Conservation (phyloP, 768 basidiomycete genomes). For the Crepidotus variabilis region DNA sequence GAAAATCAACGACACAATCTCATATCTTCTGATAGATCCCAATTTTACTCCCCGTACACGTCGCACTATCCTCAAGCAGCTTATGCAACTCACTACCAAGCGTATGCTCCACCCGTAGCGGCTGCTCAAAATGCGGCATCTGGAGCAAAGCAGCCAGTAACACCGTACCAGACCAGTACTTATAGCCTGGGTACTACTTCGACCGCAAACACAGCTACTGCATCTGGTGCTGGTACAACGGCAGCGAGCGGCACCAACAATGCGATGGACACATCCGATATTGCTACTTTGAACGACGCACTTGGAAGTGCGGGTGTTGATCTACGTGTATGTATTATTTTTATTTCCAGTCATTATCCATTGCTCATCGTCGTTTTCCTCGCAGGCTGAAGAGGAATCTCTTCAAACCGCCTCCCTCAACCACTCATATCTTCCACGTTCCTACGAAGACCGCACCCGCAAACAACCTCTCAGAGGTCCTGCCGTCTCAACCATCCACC, state of each 20-base stretch:
- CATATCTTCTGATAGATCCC: slow-evolving; percentile 29
- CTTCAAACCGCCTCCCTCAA: slow-evolving; percentile 64
- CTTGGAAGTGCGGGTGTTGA: slow-evolving; percentile 86
- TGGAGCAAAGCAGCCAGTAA: background rate
- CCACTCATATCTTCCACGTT: slow-evolving; percentile 20
- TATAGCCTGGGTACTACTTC: slow-evolving; percentile 9
- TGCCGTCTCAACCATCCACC: slow-evolving; percentile 61
- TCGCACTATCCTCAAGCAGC: slow-evolving; percentile 42
- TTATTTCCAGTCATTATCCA: background rate
- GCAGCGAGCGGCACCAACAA: slow-evolving; percentile 21
- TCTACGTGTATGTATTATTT: slow-evolving; percentile 51
- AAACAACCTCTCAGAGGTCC: slow-evolving; percentile 66
- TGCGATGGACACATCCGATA: slow-evolving; percentile 61
- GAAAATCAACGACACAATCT: slow-evolving; percentile 5
- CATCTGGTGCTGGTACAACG: slow-evolving; percentile 14
- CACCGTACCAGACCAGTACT: slow-evolving; percentile 19
- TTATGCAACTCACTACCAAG: slow-evolving; percentile 44
- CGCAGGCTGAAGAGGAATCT: slow-evolving; percentile 82
- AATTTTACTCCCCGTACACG: slow-evolving; percentile 42
- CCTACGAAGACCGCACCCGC: slow-evolving; percentile 71
- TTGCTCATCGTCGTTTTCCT: background rate
- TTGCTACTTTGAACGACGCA: slow-evolving; percentile 79
- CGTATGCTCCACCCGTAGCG: slow-evolving; percentile 31
- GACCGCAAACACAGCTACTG: too few species aligned
- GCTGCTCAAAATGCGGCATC: slow-evolving; percentile 18